A percentile compares a stretch with the other conserved stretches of the same genome.
Conservation (phyloP, 768 basidiomycete genomes). For the Lepiota brunneoincarnata region DNA sequence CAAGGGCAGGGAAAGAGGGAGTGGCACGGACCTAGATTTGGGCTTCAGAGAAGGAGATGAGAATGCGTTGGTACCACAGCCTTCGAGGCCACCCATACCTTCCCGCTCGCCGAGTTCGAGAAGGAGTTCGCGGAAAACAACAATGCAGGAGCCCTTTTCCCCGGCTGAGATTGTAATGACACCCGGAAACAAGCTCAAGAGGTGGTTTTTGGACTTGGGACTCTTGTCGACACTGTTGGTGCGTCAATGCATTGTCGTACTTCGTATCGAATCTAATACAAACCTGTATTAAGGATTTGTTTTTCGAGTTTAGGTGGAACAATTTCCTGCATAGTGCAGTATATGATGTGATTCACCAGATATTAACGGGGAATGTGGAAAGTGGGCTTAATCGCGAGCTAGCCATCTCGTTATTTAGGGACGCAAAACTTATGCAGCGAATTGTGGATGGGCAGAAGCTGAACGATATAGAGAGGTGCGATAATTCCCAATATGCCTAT, state of each 20-base stretch:
- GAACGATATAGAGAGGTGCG: conserved; percentile 77
- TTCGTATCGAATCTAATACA: neutral
- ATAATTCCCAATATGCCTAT: neutral
- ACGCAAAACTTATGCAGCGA: conserved; percentile 77
- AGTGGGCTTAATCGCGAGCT: conserved; percentile 83
- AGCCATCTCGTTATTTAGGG: conserved; percentile 80
- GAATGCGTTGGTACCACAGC: conserved; percentile 7
- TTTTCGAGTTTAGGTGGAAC: conserved; percentile 96
- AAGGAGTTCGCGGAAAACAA: conserved; percentile 49
- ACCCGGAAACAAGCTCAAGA: conserved; percentile 80
- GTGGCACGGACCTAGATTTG: neutral
- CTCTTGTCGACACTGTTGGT: conserved; percentile 79
- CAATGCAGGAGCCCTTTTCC: conserved; percentile 23
- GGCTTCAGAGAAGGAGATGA: neutral
- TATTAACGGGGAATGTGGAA: conserved; percentile 85
- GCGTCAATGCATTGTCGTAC: conserved; percentile 25
- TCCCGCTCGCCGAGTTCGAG: conserved; percentile 33
- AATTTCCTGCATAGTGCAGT: conserved; percentile 97
- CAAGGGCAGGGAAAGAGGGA: neutral
- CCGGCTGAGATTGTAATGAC: conserved; percentile 41
- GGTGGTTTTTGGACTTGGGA: conserved; percentile 68
- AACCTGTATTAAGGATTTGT: conserved; percentile 64
- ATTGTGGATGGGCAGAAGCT: conserved; percentile 83
- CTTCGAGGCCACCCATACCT: neutral
- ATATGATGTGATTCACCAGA: conserved; percentile 94